Evolutionary conservation across 345 rosid species (phyloP).

Genomic region (Populus simonii): DNA sequence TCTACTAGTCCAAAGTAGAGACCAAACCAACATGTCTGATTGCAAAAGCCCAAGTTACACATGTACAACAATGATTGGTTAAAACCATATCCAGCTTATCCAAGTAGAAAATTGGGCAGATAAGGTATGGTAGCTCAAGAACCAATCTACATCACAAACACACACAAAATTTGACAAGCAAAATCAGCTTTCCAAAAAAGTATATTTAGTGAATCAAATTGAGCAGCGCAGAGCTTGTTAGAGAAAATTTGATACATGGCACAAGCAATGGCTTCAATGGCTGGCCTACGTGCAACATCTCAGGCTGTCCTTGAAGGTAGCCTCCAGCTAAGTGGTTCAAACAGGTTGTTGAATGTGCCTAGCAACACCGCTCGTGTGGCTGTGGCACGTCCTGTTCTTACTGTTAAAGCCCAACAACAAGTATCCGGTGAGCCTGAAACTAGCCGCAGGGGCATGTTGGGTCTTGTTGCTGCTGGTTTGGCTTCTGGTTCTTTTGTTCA

Average conservation of each 20-base stretch:
- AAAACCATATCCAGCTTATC: slow-evolving; percentile 50
- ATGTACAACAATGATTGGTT: slow-evolving; percentile 32
- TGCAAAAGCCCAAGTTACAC: not conserved
- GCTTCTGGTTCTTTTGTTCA: slow-evolving; percentile 70
- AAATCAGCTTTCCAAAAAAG: not conserved
- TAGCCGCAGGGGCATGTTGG: slow-evolving; percentile 66
- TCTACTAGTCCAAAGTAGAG: not conserved
- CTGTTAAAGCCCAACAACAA: slow-evolving; percentile 58
- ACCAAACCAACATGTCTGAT: slow-evolving; percentile 37
- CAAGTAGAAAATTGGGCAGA: slow-evolving; percentile 33
- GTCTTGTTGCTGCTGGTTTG: slow-evolving; percentile 67
- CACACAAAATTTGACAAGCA: slow-evolving; percentile 3
- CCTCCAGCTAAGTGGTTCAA: slow-evolving; percentile 55
- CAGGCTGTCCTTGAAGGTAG: slow-evolving; percentile 69
- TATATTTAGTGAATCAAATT: not conserved
- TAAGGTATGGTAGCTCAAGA: slow-evolving; percentile 33
- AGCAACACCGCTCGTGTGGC: slow-evolving; percentile 23
- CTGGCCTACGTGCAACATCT: slow-evolving; percentile 64
- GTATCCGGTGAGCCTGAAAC: slow-evolving; percentile 51
- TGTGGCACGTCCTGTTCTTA: slow-evolving; percentile 36
- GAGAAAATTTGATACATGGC: slow-evolving; percentile 35
- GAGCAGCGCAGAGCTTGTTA: not conserved
- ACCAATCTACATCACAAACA: slow-evolving; percentile 49
- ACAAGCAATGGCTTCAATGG: slow-evolving; percentile 73
- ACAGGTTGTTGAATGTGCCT: slow-evolving; percentile 37